Conservation (phyloP, 176 grass and related monocot species). For the Poa pratensis region DNA sequence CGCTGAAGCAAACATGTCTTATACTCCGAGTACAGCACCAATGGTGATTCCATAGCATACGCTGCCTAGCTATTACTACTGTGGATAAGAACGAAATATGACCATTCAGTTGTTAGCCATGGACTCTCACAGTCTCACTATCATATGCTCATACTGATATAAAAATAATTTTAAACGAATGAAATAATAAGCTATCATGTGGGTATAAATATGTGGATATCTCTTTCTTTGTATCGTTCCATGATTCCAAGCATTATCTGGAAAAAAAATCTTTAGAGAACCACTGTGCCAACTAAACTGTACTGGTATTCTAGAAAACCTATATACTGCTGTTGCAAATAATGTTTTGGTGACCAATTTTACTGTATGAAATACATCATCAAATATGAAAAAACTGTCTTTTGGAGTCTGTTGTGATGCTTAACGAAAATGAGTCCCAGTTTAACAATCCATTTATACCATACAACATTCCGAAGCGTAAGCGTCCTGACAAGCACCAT, state of each 20-base stretch:
- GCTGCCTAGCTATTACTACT: not conserved
- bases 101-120: not conserved
- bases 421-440: not conserved
- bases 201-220: not conserved
- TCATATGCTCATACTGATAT: not conserved
- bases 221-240: not conserved
- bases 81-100: not conserved
- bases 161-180: not conserved
- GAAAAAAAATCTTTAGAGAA: conserved; percentile 2
- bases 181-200: no score
- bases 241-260: not conserved
- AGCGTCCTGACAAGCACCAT: not conserved
- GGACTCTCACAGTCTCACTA: not conserved
- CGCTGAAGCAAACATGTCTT: not conserved
- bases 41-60: not conserved
- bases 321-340: not conserved
- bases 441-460: conserved; percentile 29
- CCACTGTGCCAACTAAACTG: conserved; percentile 14
- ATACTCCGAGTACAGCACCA: not conserved
- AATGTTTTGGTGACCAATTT: not conserved
- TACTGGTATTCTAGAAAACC: not conserved
- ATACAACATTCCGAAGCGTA: not conserved
- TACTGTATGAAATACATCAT: conserved; percentile 16
- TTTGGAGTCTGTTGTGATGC: conserved; percentile 9
- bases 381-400: not conserved